Base-by-base conservation (phyloP, 2,329 filamentous ascomycete genomes). In the Immersiporthe knoxdaviesiana region DNA sequence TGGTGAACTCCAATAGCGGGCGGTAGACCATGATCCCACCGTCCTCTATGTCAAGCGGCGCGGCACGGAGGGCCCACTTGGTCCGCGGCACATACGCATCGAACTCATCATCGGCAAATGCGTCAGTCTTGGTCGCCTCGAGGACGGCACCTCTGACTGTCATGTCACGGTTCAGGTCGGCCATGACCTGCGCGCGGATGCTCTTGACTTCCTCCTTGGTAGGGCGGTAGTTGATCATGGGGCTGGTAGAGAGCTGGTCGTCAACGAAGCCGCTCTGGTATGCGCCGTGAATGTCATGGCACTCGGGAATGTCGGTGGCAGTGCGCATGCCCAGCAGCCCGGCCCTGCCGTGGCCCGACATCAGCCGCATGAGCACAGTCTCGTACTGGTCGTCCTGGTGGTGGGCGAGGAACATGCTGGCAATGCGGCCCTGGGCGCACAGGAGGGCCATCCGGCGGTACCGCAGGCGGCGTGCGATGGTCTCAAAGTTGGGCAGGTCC, bases 301-400 rank as follows among this genome's bases (percentile, higher is more conserved):
- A 97, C 78, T 97, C 94, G 1, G 95, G 95, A n/a, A 97, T 93
- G 59, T 87, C 86, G 37, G 86, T 84, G 24, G 86, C 82, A 3
- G 82, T 74, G 12, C 84, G 85, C 74, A 97, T 96, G 3, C 92
- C 93, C 21, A 84, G 82, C 39, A 97, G 81, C 0, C 92, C 94
- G n/a, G 85, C 82, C n/a, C 87, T 87, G 2, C 86, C 82, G 74
- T 93, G 91, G 0, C 90, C 89, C 3, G 84, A 83, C 11, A 90
- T 79, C 69, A 98, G 79, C 56, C 96, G 87, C 89, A 94, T 92
- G 63, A 98, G 80, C 4, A 97, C 85, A 0, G 94, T 97, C 81
- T 99, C 96, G 68, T 94, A 91, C 76, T 96, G 93, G 75, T 99
- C 96, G 75, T 97, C 94, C 71, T 87, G 84, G 77, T 99, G 96